Conservation (phyloP, 805 yeast species). For the Metschnikowia lachancei region DNA sequence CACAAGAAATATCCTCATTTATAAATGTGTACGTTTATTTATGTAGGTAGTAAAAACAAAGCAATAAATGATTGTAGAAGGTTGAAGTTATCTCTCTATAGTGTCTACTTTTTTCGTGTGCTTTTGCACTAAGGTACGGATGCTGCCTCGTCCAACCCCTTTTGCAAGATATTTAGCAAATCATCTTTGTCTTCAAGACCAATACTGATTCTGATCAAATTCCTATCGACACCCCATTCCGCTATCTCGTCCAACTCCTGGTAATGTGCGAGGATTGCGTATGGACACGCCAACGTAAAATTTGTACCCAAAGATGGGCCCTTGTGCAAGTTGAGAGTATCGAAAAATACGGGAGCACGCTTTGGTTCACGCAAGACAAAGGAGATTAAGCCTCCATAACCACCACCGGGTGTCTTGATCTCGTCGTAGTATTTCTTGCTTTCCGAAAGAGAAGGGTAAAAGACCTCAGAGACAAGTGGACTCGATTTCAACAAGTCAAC, state of each 20-base stretch:
- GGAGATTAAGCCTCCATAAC: slow-evolving; percentile 86
- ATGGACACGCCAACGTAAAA: slow-evolving; percentile 87
- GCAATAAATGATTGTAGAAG: not conserved
- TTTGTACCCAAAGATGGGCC: slow-evolving; percentile 93
- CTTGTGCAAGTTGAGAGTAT: slow-evolving; percentile 66
- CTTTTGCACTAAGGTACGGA: slow-evolving; percentile 2
- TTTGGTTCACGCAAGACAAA: slow-evolving; percentile 62
- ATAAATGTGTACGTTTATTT: not conserved
- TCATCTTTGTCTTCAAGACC: slow-evolving; percentile 76
- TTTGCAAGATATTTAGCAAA: slow-evolving; percentile 30
- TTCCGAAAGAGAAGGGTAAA: slow-evolving; percentile 62
- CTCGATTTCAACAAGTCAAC: slow-evolving; percentile 50
- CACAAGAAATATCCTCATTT: slow-evolving; percentile 17
- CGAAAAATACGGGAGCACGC: slow-evolving; percentile 72
- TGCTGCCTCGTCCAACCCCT: slow-evolving; percentile 15
- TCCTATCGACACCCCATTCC: slow-evolving; percentile 77
- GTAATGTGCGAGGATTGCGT: slow-evolving; percentile 82
- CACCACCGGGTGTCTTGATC: slow-evolving; percentile 66
- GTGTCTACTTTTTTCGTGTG: too few species aligned
- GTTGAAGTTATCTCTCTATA: not conserved
- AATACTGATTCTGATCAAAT: slow-evolving; percentile 75
- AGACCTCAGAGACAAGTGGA: slow-evolving; percentile 60
- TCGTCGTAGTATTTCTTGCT: slow-evolving; percentile 67
- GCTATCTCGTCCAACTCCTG: slow-evolving; percentile 75
- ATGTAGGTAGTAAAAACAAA: too few species aligned